These are phyloP conservation scores for Xerocomus brunneocitrinus DNA, from an alignment of 768 basidiomycete species.

Conservation along the genomic window DNA sequence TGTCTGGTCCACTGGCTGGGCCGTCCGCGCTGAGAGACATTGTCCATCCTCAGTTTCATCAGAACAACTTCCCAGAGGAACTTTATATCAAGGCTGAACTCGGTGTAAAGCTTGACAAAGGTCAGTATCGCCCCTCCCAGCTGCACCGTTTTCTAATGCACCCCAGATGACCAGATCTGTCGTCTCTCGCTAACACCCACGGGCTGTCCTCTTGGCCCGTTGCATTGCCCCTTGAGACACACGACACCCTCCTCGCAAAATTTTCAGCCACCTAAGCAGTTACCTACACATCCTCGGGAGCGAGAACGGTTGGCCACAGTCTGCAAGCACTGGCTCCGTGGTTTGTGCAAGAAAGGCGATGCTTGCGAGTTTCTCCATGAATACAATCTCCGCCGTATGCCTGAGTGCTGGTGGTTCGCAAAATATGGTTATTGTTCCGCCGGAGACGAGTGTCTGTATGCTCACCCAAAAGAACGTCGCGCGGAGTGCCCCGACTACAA, in stretches of 20 bases:
- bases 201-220: constrained; percentile 87
- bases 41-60: constrained; percentile 88
- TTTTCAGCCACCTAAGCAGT: constrained; percentile 81
- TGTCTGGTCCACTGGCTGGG: constrained; percentile 49
- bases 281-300: constrained; percentile 79
- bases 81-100: constrained; percentile 75
- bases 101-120: constrained; percentile 88
- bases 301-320: constrained; percentile 84
- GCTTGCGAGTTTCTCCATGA: constrained; percentile 99
- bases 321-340: constrained; percentile 98
- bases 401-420: constrained; percentile 98
- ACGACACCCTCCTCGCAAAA: constrained; percentile 84
- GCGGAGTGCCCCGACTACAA: constrained; percentile 95
- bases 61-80: constrained; percentile 85
- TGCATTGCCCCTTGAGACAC: constrained; percentile 89
- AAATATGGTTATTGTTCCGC: constrained; percentile 97
- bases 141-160: constrained; percentile 1
- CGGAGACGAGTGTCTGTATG: constrained; percentile 96
- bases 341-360: constrained; percentile 96
- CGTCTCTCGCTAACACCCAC: constrained; percentile 72
- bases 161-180: constrained; percentile 90
- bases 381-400: constrained; percentile 97
- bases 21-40: constrained; percentile 63
- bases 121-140: constrained; percentile 33
- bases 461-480: constrained; percentile 86